A percentile compares a stretch with the other conserved stretches of the same genome.
These are phyloP conservation scores for Eremochloa ophiuroides DNA, from an alignment of 176 grass and related monocot species.

Conservation along the genomic window DNA sequence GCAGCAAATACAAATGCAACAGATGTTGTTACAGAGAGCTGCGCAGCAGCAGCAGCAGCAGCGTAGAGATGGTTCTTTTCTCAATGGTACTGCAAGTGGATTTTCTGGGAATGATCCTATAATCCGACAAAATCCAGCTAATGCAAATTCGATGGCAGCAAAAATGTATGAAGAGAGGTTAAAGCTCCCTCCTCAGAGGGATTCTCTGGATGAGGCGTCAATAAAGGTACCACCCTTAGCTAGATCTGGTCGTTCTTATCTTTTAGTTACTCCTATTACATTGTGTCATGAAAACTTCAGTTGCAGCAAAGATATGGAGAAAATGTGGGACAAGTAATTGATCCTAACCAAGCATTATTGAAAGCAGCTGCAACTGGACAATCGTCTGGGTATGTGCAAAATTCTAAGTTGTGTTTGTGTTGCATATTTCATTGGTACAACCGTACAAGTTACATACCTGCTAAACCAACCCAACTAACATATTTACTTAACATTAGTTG, in stretches of 20 bases:
- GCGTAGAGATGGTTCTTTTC: conserved; percentile 62
- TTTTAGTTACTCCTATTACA: conserved; percentile 5
- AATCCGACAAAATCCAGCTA: conserved; percentile 50
- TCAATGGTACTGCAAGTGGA: conserved; percentile 73
- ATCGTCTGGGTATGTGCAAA: conserved; percentile 73
- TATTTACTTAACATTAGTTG: too few species aligned
- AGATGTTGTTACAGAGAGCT: conserved; percentile 57
- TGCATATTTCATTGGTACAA: conserved; percentile 15
- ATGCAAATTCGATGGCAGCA: conserved; percentile 85
- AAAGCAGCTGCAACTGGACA: conserved; percentile 86
- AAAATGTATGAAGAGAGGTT: conserved; percentile 96
- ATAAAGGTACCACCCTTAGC: conserved; percentile 59
- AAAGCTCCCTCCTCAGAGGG: conserved; percentile 81
- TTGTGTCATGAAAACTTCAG: conserved; percentile 19
- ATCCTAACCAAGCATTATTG: conserved; percentile 72
- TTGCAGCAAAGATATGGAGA: conserved; percentile 86
- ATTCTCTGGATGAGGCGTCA: conserved; percentile 76
- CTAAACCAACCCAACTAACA: too few species aligned
- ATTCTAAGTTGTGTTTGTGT: neutral
- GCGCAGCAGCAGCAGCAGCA: conserved; percentile 52
- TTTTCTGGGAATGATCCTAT: conserved; percentile 59
- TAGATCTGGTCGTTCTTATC: neutral
- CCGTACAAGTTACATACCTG: neutral
- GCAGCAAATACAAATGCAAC: conserved; percentile 75
- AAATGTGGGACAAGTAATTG: conserved; percentile 75